Evolutionary conservation across 176 grass and related monocot genomes (phyloP).

Genomic region (Aechmea fasciata): DNA sequence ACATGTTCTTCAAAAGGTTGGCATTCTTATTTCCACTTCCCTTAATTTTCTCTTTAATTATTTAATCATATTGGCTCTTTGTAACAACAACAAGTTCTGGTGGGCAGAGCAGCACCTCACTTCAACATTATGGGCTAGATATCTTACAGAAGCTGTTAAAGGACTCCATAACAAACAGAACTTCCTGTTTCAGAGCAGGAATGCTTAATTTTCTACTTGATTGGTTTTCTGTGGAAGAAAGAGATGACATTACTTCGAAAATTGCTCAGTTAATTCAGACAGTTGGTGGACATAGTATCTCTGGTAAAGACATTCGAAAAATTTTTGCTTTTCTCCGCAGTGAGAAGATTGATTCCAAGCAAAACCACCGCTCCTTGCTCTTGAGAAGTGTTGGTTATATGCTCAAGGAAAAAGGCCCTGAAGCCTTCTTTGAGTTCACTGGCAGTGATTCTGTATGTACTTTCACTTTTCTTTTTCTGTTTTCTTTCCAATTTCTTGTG

Average conservation of each 20-base stretch:
- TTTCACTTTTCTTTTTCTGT: slow-evolving; percentile 8
- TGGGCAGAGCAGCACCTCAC: slow-evolving; percentile 82
- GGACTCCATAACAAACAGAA: slow-evolving; percentile 82
- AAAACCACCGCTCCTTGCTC: slow-evolving; percentile 68
- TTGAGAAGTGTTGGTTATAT: slow-evolving; percentile 80
- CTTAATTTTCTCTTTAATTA: background rate
- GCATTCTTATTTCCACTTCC: background rate
- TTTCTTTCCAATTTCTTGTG: slow-evolving; percentile 1
- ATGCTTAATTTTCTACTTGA: slow-evolving; percentile 92
- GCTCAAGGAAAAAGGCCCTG: slow-evolving; percentile 97
- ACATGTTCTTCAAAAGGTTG: slow-evolving; percentile 86
- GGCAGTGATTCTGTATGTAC: slow-evolving; percentile 78
- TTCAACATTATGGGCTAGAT: slow-evolving; percentile 83
- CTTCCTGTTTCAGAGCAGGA: slow-evolving; percentile 83
- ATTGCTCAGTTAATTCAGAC: slow-evolving; percentile 84
- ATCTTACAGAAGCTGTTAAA: slow-evolving; percentile 76
- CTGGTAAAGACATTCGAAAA: slow-evolving; percentile 92
- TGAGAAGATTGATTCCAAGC: slow-evolving; percentile 54
- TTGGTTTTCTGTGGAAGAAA: slow-evolving; percentile 75
- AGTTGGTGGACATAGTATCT: slow-evolving; percentile 93
- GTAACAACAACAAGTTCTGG: slow-evolving; percentile 32
- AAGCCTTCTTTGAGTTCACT: slow-evolving; percentile 92
- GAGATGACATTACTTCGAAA: slow-evolving; percentile 63
- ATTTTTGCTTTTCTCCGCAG: slow-evolving; percentile 78
- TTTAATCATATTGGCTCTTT: slow-evolving; percentile 19